Percentiles rank a stretch among this genome's conserved stretches.
Evolutionary conservation across 768 basidiomycete genomes (phyloP).

Genomic region (Tylopilus balloui): DNA sequence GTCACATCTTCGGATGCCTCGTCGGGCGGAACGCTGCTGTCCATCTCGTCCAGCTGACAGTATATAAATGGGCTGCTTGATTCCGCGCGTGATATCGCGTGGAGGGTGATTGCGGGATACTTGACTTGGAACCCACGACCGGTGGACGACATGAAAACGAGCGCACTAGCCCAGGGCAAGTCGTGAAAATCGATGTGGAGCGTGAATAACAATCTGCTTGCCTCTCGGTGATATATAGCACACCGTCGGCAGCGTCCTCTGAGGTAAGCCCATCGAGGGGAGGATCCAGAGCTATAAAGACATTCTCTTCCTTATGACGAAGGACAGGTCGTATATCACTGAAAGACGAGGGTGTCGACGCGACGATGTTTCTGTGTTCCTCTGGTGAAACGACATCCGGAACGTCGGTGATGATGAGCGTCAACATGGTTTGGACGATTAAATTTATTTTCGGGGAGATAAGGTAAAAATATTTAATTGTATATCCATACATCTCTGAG

Average conservation of each 20-base stretch:
- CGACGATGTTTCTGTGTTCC: constrained; percentile 61
- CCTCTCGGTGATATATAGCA: constrained; percentile 86
- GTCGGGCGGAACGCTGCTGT: constrained; percentile 31
- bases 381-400: constrained; percentile 53
- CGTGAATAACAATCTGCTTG: constrained; percentile 29
- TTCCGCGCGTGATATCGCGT: constrained; percentile 80
- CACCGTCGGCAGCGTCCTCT: constrained; percentile 53
- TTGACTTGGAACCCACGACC: constrained; percentile 77
- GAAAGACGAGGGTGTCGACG: constrained; percentile 82
- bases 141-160: constrained; percentile 70
- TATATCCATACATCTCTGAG: no score
- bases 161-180: constrained; percentile 50
- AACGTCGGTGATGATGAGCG: constrained; percentile 35
- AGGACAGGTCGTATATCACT: constrained; percentile 80
- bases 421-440: constrained; percentile 3
- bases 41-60: constrained; percentile 87
- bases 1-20: constrained; percentile 34
- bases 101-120: constrained; percentile 88
- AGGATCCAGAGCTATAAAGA: constrained; percentile 68
- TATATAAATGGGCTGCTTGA: constrained; percentile 66
- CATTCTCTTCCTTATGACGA: constrained; percentile 66
- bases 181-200: constrained; percentile 4
- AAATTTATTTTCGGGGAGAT: no score
- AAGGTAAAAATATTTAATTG: no score
- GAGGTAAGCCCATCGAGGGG: constrained; percentile 54